Evolutionary conservation across 495 filamentous ascomycete species (phyloP).

Genomic region (Aspergillus nidulans): DNA sequence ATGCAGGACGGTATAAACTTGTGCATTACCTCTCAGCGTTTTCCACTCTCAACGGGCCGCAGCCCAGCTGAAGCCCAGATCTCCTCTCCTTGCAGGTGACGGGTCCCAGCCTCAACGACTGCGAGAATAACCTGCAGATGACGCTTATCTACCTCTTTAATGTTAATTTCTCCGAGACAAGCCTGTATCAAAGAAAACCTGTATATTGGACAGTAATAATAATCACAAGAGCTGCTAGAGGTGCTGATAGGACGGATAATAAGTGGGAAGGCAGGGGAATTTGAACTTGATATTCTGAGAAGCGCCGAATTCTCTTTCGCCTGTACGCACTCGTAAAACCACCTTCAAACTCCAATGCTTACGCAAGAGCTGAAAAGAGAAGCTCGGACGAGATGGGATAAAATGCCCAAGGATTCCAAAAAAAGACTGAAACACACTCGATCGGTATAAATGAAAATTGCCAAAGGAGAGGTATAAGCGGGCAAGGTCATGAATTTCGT

Average conservation of each 20-base stretch:
- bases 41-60: background rate
- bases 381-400: constrained; percentile 1
- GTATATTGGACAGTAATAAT: background rate
- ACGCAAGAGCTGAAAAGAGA: constrained; percentile 13
- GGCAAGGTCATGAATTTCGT: constrained; percentile 19
- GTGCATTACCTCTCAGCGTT: background rate
- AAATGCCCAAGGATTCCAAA: background rate
- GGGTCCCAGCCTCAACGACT: background rate
- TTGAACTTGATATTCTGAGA: background rate
- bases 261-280: background rate
- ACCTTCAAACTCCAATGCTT: constrained; percentile 18
- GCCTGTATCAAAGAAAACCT: background rate
- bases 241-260: background rate
- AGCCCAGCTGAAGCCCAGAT: background rate
- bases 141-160: background rate
- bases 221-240: background rate
- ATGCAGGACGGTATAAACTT: background rate
- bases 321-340: constrained; percentile 6
- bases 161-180: background rate
- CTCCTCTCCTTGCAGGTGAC: background rate
- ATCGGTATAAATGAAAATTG: constrained; percentile 1
- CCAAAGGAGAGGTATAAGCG: constrained; percentile 6
- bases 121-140: background rate
- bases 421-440: background rate
- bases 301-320: background rate